These are phyloP conservation scores for Saccharum spontaneum DNA, from an alignment of 176 grass and related monocot species.

Conservation along the genomic window DNA sequence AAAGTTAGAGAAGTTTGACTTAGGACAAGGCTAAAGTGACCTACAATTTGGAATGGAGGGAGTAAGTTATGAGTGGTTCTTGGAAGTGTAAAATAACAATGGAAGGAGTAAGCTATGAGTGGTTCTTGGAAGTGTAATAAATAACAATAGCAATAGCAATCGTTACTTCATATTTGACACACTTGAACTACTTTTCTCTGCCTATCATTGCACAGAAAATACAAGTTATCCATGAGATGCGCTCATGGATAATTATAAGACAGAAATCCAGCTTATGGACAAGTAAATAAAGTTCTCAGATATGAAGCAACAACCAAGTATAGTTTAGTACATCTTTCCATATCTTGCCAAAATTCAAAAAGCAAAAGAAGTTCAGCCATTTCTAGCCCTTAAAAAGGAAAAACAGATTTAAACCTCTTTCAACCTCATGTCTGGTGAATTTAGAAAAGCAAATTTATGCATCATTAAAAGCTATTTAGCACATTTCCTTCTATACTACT, in stretches of 20 bases:
- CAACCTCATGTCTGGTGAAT: background rate
- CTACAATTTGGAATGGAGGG: too few relatives aligned
- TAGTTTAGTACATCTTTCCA: background rate
- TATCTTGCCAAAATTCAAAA: background rate
- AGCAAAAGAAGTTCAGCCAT: background rate
- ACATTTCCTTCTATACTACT: background rate
- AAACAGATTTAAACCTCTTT: background rate
- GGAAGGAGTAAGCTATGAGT: too few relatives aligned
- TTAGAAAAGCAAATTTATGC: background rate
- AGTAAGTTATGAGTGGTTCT: background rate
- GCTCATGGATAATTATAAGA: background rate
- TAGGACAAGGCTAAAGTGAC: too few relatives aligned
- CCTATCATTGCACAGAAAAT: background rate
- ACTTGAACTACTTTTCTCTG: background rate
- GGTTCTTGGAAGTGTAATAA: background rate
- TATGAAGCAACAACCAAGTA: conserved; percentile 24
- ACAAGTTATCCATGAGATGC: background rate
- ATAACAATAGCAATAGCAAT: background rate
- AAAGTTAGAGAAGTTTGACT: too few relatives aligned
- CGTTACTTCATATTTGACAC: background rate
- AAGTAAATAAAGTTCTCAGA: background rate
- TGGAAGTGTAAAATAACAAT: background rate
- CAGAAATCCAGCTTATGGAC: background rate
- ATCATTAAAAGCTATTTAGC: background rate
- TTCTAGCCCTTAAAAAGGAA: background rate